These are phyloP conservation scores for Pichia insulana DNA, from an alignment of 805 yeast species.

Conservation along the genomic window DNA sequence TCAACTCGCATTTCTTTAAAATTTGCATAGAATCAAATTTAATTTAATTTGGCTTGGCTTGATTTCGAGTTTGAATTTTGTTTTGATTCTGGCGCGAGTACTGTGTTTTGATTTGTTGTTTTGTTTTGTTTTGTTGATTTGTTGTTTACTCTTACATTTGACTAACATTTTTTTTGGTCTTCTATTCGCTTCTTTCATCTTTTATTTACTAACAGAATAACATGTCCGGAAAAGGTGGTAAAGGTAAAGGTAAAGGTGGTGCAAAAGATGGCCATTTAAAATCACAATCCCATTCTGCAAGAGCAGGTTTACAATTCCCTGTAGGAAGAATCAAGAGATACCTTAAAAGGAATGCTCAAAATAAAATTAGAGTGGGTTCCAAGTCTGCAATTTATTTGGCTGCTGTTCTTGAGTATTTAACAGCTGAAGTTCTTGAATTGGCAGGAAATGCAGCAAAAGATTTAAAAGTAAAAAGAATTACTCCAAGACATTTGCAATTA, in stretches of 20 bases:
- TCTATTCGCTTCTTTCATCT: background rate
- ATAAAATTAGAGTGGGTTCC: constrained; percentile 62
- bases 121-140: too few relatives aligned
- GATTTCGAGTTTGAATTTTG: too few relatives aligned
- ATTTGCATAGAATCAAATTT: too few relatives aligned
- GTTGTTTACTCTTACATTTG: constrained; percentile 3
- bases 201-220: background rate
- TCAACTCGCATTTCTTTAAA: too few relatives aligned
- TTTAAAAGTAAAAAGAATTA: constrained; percentile 89
- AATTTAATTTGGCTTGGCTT: too few relatives aligned
- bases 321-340: constrained; percentile 98
- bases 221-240: constrained; percentile 97
- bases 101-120: too few relatives aligned
- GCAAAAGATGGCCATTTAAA: constrained; percentile 49
- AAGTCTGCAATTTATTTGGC: constrained; percentile 85
- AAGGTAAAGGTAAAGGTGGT: constrained; percentile 93
- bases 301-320: constrained; percentile 94
- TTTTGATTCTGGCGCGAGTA: too few relatives aligned
- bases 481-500: constrained; percentile 93
- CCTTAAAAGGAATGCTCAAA: constrained; percentile 83
- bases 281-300: constrained; percentile 83
- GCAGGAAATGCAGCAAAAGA: constrained; percentile 99
- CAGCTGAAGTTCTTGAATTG: constrained; percentile 94
- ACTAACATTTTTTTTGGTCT: background rate
- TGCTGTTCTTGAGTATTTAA: constrained; percentile 90